Percentiles rank a stretch among this genome's conserved stretches.
These are phyloP conservation scores for Penicillium bovifimosum DNA, from an alignment of 495 filamentous ascomycete genomes.

Conservation along the genomic window DNA sequence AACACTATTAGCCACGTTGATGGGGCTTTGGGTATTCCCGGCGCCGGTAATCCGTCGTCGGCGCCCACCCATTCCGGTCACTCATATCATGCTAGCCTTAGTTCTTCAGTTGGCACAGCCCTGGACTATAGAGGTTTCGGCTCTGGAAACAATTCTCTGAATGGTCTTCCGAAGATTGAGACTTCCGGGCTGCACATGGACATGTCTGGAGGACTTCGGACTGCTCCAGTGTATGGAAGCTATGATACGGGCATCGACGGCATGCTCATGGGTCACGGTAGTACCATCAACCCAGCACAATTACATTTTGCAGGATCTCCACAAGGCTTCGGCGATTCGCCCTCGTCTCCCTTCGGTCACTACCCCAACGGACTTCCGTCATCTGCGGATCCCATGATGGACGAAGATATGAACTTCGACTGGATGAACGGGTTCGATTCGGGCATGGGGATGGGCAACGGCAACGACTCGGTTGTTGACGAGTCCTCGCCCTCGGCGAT, in stretches of 20 bases:
- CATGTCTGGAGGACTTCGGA: slow-evolving; percentile 61
- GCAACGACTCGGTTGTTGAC: slow-evolving; percentile 74
- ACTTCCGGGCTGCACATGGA: slow-evolving; percentile 65
- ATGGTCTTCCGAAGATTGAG: slow-evolving; percentile 78
- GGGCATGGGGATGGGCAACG: slow-evolving; percentile 62
- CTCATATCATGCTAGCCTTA: slow-evolving; percentile 61
- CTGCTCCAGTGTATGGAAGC: slow-evolving; percentile 67
- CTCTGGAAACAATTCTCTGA: slow-evolving; percentile 46
- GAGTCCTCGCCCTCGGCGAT: slow-evolving; percentile 93
- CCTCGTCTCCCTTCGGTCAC: slow-evolving; percentile 67
- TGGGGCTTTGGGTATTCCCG: slow-evolving; percentile 65
- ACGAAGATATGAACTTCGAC: slow-evolving; percentile 74
- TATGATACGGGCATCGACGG: slow-evolving; percentile 72
- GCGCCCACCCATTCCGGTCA: slow-evolving; percentile 42
- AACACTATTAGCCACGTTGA: slow-evolving; percentile 98
- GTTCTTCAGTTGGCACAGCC: slow-evolving; percentile 57
- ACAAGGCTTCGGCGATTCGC: slow-evolving; percentile 58
- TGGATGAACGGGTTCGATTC: slow-evolving; percentile 85
- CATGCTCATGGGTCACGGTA: slow-evolving; percentile 66
- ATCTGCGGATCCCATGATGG: slow-evolving; percentile 45
- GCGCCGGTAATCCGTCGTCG: slow-evolving; percentile 53
- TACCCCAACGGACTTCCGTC: slow-evolving; percentile 55
- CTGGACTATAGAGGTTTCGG: slow-evolving; percentile 70
- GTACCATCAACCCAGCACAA: slow-evolving; percentile 92
- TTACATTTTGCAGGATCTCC: slow-evolving; percentile 88